Evolutionary conservation across 441 rosid species (phyloP).

Genomic region (Syzygium syzygioides): DNA sequence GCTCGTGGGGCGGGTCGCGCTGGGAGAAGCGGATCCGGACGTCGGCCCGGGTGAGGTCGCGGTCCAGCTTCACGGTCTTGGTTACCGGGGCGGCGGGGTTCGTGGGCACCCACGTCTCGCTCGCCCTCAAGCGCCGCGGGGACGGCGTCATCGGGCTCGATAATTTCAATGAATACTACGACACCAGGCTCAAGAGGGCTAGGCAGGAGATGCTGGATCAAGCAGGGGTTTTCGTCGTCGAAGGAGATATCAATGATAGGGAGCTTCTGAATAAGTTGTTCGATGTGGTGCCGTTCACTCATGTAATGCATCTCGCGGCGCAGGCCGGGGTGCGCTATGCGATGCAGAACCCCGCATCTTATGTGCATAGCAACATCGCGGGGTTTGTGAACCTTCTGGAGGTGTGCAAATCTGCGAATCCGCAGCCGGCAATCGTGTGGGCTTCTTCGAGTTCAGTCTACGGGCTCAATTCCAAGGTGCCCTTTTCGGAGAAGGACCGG

Average conservation of each 20-base stretch:
- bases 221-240: neutral
- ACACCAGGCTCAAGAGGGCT: slow-evolving; percentile 5
- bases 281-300: slow-evolving; percentile 10
- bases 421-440: slow-evolving; percentile 9
- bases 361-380: slow-evolving; percentile 8
- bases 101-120: slow-evolving; percentile 13
- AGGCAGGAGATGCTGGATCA: neutral
- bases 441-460: slow-evolving; percentile 13
- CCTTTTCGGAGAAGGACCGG: slow-evolving; percentile 14
- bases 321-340: slow-evolving; percentile 15
- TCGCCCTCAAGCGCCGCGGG: slow-evolving; percentile 7
- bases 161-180: slow-evolving; percentile 10
- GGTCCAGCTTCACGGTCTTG: neutral
- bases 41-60: slow-evolving; percentile 2
- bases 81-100: slow-evolving; percentile 14
- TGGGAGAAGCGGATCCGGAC: slow-evolving; percentile 4
- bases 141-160: slow-evolving; percentile 9
- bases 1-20: neutral
- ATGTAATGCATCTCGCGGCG: slow-evolving; percentile 12
- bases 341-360: slow-evolving; percentile 9
- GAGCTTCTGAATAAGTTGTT: slow-evolving; percentile 5
- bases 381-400: slow-evolving; percentile 9
- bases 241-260: slow-evolving; percentile 5
- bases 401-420: slow-evolving; percentile 10
- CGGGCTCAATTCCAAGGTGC: slow-evolving; percentile 10